Evolutionary conservation across 768 basidiomycete species (phyloP).

Genomic region (Suillus spraguei): DNA sequence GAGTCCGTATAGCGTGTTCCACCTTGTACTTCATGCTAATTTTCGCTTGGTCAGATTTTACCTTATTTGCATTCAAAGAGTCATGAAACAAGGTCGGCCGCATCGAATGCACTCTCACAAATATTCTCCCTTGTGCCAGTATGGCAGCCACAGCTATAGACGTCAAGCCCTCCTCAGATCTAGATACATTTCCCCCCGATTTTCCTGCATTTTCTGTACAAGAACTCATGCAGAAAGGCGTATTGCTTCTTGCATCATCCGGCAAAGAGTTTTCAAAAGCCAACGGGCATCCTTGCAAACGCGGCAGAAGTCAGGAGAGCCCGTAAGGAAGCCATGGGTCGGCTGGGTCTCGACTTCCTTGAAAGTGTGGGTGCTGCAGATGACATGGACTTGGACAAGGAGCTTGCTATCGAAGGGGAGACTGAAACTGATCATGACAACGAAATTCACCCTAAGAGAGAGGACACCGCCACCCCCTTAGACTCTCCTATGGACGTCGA

Average conservation of each 20-base stretch:
- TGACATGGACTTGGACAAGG: conserved; percentile 86
- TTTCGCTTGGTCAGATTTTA: conserved; percentile 59
- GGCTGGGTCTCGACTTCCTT: conserved; percentile 86
- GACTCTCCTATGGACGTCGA: conserved; percentile 50
- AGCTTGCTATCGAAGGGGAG: conserved; percentile 64
- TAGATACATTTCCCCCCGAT: conserved; percentile 43
- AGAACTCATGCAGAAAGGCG: conserved; percentile 74
- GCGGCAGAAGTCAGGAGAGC: conserved; percentile 84
- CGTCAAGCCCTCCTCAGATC: conserved; percentile 28
- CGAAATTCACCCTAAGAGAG: conserved; percentile 41
- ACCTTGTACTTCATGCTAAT: not conserved
- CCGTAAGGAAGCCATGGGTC: conserved; percentile 85
- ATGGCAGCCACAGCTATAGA: conserved; percentile 54
- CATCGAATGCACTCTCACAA: conserved; percentile 84
- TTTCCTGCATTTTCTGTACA: conserved; percentile 79
- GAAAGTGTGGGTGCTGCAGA: conserved; percentile 70
- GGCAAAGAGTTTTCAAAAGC: conserved; percentile 90
- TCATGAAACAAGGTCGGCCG: conserved; percentile 90
- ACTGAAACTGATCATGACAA: conserved; percentile 47
- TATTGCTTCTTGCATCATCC: conserved; percentile 85
- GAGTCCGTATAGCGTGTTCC: conserved; percentile 49
- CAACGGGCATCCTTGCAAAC: conserved; percentile 69
- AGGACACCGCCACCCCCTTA: conserved; percentile 34
- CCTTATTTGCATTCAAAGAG: conserved; percentile 91
- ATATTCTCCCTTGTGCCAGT: conserved; percentile 84